Conservation (phyloP, 805 yeast species). For the Saccharomycopsis oosterbeekiorum region DNA sequence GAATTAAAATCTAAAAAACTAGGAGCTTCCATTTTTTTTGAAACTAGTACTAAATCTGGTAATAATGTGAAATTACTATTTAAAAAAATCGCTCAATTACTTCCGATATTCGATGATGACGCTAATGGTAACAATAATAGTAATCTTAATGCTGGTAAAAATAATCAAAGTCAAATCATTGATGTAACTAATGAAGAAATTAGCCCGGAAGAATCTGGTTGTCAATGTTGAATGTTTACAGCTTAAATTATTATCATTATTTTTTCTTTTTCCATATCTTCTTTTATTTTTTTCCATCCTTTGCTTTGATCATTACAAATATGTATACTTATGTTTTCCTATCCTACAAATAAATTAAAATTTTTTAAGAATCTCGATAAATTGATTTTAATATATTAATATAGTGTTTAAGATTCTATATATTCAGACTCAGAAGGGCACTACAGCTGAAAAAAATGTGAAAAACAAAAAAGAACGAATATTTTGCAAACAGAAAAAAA, state of each 20-base stretch:
- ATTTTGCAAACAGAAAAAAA: background rate
- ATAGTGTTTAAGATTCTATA: no score
- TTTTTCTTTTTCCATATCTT: background rate
- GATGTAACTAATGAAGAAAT: slow-evolving; percentile 33
- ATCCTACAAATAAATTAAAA: no score
- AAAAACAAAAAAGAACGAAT: background rate
- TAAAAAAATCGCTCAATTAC: slow-evolving; percentile 79
- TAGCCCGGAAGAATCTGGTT: slow-evolving; percentile 27
- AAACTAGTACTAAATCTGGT: slow-evolving; percentile 91
- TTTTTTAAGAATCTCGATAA: no score
- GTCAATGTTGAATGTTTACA: slow-evolving; percentile 29
- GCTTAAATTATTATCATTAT: background rate
- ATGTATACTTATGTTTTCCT: no score
- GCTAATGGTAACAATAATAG: slow-evolving; percentile 12
- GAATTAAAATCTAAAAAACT: slow-evolving; percentile 62
- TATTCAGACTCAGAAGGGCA: no score
- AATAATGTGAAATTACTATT: slow-evolving; percentile 85
- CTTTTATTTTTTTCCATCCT: background rate
- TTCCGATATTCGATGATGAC: slow-evolving; percentile 64
- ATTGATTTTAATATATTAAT: no score
- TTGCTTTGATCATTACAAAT: background rate
- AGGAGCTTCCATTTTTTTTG: slow-evolving; percentile 75
- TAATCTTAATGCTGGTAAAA: slow-evolving; percentile 16
- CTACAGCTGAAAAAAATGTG: no score
- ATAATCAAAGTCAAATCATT: slow-evolving; percentile 30